Base-by-base conservation (phyloP, 768 basidiomycete genomes). In the Tylopilus rubrobrunneus region DNA sequence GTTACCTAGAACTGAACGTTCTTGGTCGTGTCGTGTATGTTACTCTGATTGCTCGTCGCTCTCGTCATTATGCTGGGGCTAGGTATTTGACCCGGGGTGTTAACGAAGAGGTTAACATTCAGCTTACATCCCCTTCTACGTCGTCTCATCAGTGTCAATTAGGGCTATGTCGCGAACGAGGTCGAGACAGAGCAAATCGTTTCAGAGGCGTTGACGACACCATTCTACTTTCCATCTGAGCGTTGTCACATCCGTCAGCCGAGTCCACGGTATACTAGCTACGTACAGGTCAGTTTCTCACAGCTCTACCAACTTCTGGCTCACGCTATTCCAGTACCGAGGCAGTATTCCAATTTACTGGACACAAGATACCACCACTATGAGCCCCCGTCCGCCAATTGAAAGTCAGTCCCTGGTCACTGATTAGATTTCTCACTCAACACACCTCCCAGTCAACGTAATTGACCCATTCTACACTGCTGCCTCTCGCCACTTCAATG, bases 161-260 rank as follows among this genome's bases (percentile, higher is more conserved):
- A 97, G 93, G 97, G 97, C 4, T 92, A 95, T 66, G 96, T 98
- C 10, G 96, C 96, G 3, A 99, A 99, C 65, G 97, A 98, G 69
- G 97, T 99, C 2, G 97, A 99, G 72, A 97, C 94, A 0, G 97
- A 99, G 67, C 97, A 99, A 64, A 96, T 99, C 48, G 92, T 96
- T 0, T 89, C 87, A 8, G 94, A 96, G 65, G 88, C 90, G 0
- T 67, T 91, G 6, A 95, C 90, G 0, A 95, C 93, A 0, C 84
- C 93, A 0, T 95, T 97, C 67, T 92, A 93, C 66, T 87, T 79
- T 59, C 90, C 89, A 9, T 59, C 65, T 2, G 64, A 65, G 19
- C 69, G 61, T 8, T 68, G 60, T 37, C 72, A 68, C 12, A 70
- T 73, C 33, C 75, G 87, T 25, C 74, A 81, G 3, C 85, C 86